Percentiles rank a stretch among this genome's conserved stretches.
These are phyloP conservation scores for Scedosporium aurantiacum DNA, from an alignment of 2,329 filamentous ascomycete species.

Conservation along the genomic window DNA sequence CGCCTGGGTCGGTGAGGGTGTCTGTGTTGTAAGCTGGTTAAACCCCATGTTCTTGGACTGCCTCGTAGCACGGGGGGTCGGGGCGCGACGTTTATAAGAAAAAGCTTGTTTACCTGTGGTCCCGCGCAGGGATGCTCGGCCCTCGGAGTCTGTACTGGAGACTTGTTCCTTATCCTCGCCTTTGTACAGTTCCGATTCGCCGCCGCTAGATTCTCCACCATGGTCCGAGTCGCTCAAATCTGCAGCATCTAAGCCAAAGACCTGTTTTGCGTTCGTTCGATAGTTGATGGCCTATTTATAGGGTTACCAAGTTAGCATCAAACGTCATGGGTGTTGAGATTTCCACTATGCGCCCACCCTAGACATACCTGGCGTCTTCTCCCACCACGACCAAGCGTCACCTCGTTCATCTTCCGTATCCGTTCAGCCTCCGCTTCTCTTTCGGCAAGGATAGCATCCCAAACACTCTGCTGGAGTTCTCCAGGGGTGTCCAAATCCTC, in stretches of 20 bases:
- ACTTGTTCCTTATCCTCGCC: neutral
- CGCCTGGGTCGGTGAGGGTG: neutral
- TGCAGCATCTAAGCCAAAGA: constrained; percentile 1
- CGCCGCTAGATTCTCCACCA: neutral
- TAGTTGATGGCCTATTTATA: constrained; percentile 19
- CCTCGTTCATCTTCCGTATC: constrained; percentile 48
- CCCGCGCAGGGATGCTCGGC: neutral
- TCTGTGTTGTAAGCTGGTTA: constrained; percentile 1
- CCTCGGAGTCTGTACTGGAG: neutral
- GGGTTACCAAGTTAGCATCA: constrained; percentile 2
- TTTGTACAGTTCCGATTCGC: neutral
- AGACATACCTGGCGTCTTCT: constrained; percentile 47
- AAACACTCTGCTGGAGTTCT: constrained; percentile 54
- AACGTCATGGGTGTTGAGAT: neutral
- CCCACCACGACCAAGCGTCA: constrained; percentile 78
- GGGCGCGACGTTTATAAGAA: neutral
- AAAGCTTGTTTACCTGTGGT: neutral
- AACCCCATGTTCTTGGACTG: neutral
- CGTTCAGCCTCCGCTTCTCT: constrained; percentile 69
- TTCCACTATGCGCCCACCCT: constrained; percentile 17
- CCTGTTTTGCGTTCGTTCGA: constrained; percentile 11
- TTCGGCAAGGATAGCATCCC: constrained; percentile 81
- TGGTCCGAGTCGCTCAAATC: constrained; percentile 5
- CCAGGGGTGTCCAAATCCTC: constrained; percentile 39
- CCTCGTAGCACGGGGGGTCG: neutral